These are phyloP conservation scores for Fomitopsis betulina DNA, from an alignment of 1,284 basidiomycete genomes.

Conservation along the genomic window DNA sequence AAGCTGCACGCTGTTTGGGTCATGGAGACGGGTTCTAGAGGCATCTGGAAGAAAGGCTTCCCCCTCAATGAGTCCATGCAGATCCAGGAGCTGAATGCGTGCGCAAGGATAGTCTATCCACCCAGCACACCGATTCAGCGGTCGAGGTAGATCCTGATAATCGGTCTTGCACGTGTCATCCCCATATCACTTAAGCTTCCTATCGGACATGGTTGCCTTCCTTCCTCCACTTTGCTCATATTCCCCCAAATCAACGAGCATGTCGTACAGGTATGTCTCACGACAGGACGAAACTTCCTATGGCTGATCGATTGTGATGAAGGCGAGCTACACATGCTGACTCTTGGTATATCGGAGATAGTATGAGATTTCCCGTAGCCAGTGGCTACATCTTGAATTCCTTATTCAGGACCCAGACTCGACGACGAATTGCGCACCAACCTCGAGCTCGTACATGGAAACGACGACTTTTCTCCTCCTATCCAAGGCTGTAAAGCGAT, in stretches of 20 bases:
- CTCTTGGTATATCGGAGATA: constrained; percentile 82
- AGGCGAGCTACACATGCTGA: constrained; percentile 83
- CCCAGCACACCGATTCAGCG: no score
- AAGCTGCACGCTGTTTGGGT: background rate
- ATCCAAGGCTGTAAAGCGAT: constrained; percentile 82
- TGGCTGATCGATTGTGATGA: background rate
- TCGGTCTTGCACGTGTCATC: background rate
- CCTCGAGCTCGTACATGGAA: constrained; percentile 56
- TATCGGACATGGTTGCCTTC: background rate
- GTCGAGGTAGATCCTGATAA: background rate
- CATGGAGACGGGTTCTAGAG: background rate
- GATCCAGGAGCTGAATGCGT: background rate
- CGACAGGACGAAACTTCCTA: background rate
- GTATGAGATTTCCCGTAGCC: constrained; percentile 38
- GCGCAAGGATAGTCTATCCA: background rate
- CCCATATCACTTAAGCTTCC: background rate
- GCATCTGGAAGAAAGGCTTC: no score
- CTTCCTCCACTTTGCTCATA: background rate
- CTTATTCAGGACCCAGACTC: constrained; percentile 47
- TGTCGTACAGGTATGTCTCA: constrained; percentile 12
- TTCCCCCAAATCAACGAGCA: background rate
- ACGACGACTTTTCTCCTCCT: constrained; percentile 51
- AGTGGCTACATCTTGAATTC: background rate
- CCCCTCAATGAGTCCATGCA: background rate
- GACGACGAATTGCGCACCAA: constrained; percentile 59